These are phyloP conservation scores for Aeminium ludgeri DNA, from an alignment of 495 filamentous ascomycete species.

Conservation along the genomic window DNA sequence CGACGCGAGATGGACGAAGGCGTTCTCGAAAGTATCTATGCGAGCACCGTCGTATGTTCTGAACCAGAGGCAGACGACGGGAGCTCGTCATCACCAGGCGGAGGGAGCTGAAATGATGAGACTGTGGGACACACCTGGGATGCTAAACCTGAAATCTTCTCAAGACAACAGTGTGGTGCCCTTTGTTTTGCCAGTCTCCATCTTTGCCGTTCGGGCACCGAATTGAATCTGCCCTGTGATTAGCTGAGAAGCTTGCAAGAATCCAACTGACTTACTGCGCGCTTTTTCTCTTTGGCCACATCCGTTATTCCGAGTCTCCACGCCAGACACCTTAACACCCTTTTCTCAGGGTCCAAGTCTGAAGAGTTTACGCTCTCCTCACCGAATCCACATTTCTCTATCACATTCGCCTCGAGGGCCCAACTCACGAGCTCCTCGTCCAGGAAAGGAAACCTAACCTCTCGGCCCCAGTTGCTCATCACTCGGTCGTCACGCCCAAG, in stretches of 20 bases:
- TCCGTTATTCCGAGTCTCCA: slow-evolving; percentile 49
- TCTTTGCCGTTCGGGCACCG: slow-evolving; percentile 28
- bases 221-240: slow-evolving; percentile 23
- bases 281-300: slow-evolving; percentile 74
- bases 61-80: background rate
- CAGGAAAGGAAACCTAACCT: slow-evolving; percentile 81
- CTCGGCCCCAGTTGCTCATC: slow-evolving; percentile 75
- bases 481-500: slow-evolving; percentile 86
- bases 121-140: background rate
- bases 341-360: slow-evolving; percentile 57
- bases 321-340: slow-evolving; percentile 62
- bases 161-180: slow-evolving; percentile 20
- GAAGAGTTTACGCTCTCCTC: background rate
- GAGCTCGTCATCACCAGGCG: slow-evolving; percentile 4
- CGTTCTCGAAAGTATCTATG: slow-evolving; percentile 9
- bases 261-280: slow-evolving; percentile 39
- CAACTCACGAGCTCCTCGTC: slow-evolving; percentile 75
- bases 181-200: slow-evolving; percentile 26
- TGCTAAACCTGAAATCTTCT: background rate
- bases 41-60: too few relatives aligned
- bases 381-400: slow-evolving; percentile 74
- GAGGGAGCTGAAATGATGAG: background rate
- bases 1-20: background rate
- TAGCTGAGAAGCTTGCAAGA: background rate
- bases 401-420: slow-evolving; percentile 55